Percentiles rank a stretch among this genome's conserved stretches.
Evolutionary conservation across 78 protist species (phyloP).

Genomic region (Cavenderia fasciculata): DNA sequence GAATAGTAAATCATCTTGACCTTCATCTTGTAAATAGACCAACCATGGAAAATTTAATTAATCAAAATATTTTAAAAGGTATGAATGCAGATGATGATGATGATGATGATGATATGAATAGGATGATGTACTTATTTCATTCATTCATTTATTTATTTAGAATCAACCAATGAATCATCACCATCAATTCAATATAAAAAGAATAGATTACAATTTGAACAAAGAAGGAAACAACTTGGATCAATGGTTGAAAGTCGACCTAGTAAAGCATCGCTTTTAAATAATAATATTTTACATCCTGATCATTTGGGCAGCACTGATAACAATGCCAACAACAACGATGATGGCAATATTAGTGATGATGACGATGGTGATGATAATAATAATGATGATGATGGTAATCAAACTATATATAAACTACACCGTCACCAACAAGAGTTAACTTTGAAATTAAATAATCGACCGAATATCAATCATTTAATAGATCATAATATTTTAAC

Average conservation of each 20-base stretch:
- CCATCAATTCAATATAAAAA: constrained; percentile 12
- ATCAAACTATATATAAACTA: too few species aligned
- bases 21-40: constrained; percentile 14
- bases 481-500: not conserved
- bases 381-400: too few species aligned
- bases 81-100: not conserved
- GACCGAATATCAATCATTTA: not conserved
- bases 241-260: constrained; percentile 17
- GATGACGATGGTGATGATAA: not conserved
- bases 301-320: not conserved
- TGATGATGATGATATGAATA: not conserved
- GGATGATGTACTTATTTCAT: not conserved
- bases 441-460: not conserved
- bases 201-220: not conserved
- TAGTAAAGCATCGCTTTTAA: not conserved
- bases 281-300: not conserved
- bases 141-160: not conserved
- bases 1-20: too few species aligned
- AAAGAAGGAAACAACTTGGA: not conserved
- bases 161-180: constrained; percentile 5
- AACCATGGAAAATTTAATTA: not conserved
- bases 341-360: not conserved
- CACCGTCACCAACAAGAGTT: not conserved
- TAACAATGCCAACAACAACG: not conserved
- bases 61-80: constrained; percentile 22